Percentiles rank a stretch among this genome's conserved stretches.
These are phyloP conservation scores for Phytophthora ohioensis DNA, from an alignment of 352 stramenopile genomes.

Conservation along the genomic window DNA sequence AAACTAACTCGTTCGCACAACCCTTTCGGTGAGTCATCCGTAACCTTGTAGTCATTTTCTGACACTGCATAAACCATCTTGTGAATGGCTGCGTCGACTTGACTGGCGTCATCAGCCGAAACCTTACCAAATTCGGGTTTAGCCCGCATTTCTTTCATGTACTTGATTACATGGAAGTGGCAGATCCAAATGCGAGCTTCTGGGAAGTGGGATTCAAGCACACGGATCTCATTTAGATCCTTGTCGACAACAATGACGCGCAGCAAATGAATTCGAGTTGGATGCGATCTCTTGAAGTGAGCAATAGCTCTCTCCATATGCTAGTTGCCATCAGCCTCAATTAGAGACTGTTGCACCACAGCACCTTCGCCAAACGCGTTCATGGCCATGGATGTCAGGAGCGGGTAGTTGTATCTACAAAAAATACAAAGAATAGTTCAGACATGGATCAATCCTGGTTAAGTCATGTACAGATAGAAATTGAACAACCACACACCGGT, in stretches of 20 bases:
- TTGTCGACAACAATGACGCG: not conserved
- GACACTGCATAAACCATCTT: conserved; percentile 27
- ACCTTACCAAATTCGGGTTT: conserved; percentile 25
- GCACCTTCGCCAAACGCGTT: conserved; percentile 24
- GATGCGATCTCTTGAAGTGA: not conserved
- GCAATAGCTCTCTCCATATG: not conserved
- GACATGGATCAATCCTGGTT: not conserved
- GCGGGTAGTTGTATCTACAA: conserved; percentile 35
- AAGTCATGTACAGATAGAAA: not conserved
- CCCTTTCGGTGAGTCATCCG: not conserved
- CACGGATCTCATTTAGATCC: conserved; percentile 2
- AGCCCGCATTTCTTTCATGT: conserved; percentile 10
- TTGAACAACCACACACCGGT: not conserved
- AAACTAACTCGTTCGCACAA: conserved; percentile 9
- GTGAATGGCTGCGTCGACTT: conserved; percentile 21
- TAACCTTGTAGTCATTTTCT: not conserved
- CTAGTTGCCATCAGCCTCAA: not conserved
- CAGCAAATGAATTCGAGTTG: not conserved
- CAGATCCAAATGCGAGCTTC: conserved; percentile 18
- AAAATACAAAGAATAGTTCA: conserved; percentile 4
- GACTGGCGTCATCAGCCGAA: conserved; percentile 16
- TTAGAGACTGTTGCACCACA: conserved; percentile 11
- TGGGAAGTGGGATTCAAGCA: conserved; percentile 18
- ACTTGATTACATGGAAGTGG: conserved; percentile 37
- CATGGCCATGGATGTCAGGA: conserved; percentile 16